A percentile compares a stretch with the other conserved stretches of the same genome.
Conservation (phyloP, 371 early-diverging fungal species). For the Parasitella parasitica region DNA sequence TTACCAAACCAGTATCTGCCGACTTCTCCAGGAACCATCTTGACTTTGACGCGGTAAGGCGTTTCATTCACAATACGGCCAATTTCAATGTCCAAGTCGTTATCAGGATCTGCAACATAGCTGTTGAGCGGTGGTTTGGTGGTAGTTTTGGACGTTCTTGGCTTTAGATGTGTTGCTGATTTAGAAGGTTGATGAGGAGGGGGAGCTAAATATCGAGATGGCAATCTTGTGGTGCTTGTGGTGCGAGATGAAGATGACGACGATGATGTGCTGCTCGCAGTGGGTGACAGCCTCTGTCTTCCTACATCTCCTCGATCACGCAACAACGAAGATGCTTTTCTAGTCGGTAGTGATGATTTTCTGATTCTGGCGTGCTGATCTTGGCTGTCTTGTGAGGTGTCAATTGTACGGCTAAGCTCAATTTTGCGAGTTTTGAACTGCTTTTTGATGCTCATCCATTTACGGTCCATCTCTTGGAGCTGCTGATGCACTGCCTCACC, state of each 20-base stretch:
- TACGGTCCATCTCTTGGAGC: conserved; percentile 15
- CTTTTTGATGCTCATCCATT: conserved; percentile 24
- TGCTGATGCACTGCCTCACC: conserved; percentile 7
- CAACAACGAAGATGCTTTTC: conserved; percentile 33
- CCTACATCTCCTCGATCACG: conserved; percentile 21
- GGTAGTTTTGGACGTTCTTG: not conserved
- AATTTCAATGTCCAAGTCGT: conserved; percentile 71
- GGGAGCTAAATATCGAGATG: not conserved
- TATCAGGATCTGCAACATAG: conserved; percentile 64
- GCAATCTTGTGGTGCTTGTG: not conserved
- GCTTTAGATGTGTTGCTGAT: conserved; percentile 24
- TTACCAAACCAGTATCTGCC: conserved; percentile 78
- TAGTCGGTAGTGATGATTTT: conserved; percentile 46
- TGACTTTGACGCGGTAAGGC: conserved; percentile 44
- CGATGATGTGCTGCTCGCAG: conserved; percentile 11
- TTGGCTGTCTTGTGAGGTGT: conserved; percentile 17
- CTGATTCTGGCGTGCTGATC: conserved; percentile 22
- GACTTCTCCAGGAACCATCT: conserved; percentile 62
- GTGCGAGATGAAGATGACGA: not conserved
- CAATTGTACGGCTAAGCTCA: conserved; percentile 33
- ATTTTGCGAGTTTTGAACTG: conserved; percentile 32
- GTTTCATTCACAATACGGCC: conserved; percentile 68
- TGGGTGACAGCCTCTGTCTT: conserved; percentile 17
- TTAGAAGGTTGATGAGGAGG: conserved; percentile 31
- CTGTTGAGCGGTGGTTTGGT: conserved; percentile 36